Evolutionary conservation across 2,329 filamentous ascomycete species (phyloP).

Genomic region (Metarhizium anisopliae): DNA sequence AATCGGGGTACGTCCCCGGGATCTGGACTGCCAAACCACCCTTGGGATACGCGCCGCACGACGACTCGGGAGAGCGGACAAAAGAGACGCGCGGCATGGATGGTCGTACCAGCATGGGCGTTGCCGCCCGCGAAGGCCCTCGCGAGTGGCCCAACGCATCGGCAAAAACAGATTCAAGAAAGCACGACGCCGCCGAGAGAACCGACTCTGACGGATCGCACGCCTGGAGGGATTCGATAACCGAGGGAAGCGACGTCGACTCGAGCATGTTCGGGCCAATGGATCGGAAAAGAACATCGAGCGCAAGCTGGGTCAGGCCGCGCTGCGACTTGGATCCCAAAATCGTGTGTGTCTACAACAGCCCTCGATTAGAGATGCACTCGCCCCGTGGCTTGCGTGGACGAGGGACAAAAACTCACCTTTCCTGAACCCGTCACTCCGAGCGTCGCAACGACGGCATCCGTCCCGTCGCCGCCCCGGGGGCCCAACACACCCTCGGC

Average conservation of each 20-base stretch:
- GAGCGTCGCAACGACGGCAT: slow-evolving; percentile 83
- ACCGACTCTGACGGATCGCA: slow-evolving; percentile 76
- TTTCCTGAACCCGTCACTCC: slow-evolving; percentile 96
- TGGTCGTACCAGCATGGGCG: slow-evolving; percentile 57
- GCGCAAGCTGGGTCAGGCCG: slow-evolving; percentile 81
- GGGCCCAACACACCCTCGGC: slow-evolving; percentile 74
- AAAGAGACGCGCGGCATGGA: slow-evolving; percentile 24
- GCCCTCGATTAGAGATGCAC: neutral
- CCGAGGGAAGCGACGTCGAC: slow-evolving; percentile 43
- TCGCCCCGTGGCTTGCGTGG: neutral
- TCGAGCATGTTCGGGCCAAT: slow-evolving; percentile 65
- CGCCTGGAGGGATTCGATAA: slow-evolving; percentile 65
- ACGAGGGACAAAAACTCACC: slow-evolving; percentile 37
- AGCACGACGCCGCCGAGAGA: slow-evolving; percentile 63
- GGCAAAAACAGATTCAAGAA: slow-evolving; percentile 69
- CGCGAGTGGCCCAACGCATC: slow-evolving; percentile 51
- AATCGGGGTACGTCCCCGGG: slow-evolving; percentile 22
- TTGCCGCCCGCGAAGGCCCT: slow-evolving; percentile 55
- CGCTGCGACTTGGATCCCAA: slow-evolving; percentile 79
- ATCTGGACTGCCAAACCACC: slow-evolving; percentile 10
- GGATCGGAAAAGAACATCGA: slow-evolving; percentile 83
- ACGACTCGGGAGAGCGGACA: slow-evolving; percentile 11
- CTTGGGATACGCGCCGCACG: slow-evolving; percentile 4
- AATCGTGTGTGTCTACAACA: slow-evolving; percentile 78
- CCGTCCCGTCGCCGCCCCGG: slow-evolving; percentile 67